A percentile compares a stretch with the other conserved stretches of the same genome.
phyloP scores from a whole-genome alignment of 257 asterid species.

The Rauvolfia tetraphylla region DNA sequence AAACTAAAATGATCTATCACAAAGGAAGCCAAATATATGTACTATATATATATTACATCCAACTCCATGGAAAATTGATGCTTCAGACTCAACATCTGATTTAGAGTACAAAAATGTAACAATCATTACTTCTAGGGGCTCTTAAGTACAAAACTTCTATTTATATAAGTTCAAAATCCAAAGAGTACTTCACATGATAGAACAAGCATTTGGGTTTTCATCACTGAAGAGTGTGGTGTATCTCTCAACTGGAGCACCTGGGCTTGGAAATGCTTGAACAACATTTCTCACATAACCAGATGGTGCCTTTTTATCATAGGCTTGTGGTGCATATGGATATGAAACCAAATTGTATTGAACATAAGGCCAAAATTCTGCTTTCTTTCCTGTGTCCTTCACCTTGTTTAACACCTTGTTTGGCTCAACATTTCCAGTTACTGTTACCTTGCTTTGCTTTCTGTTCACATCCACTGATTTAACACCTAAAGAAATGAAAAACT shows the following conservation, averaged over 20 bases:
- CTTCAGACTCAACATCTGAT: background rate
- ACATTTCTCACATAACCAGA: constrained; percentile 64
- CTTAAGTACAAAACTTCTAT: background rate
- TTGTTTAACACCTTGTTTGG: constrained; percentile 51
- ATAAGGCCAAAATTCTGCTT: constrained; percentile 78
- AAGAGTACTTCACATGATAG: constrained; percentile 42
- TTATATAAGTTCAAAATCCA: background rate
- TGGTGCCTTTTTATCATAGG: constrained; percentile 80
- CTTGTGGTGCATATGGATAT: constrained; percentile 65
- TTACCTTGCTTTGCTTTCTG: constrained; percentile 55
- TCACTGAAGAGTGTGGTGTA: constrained; percentile 58
- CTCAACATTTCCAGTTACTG: constrained; percentile 57
- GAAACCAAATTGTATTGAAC: constrained; percentile 47
- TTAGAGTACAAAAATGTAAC: background rate
- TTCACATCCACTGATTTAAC: constrained; percentile 54
- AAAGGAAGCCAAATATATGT: no score
- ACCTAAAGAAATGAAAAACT: constrained; percentile 27
- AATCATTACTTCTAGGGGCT: background rate
- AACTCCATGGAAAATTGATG: background rate
- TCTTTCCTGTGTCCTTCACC: constrained; percentile 57
- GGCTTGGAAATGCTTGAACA: constrained; percentile 51
- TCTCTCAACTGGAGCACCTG: constrained; percentile 31
- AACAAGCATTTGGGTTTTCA: constrained; percentile 71
- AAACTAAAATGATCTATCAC: no score
- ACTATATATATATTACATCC: background rate